Base-by-base conservation (phyloP, 2,329 filamentous ascomycete genomes). In the Paecilomyces sp. region DNA sequence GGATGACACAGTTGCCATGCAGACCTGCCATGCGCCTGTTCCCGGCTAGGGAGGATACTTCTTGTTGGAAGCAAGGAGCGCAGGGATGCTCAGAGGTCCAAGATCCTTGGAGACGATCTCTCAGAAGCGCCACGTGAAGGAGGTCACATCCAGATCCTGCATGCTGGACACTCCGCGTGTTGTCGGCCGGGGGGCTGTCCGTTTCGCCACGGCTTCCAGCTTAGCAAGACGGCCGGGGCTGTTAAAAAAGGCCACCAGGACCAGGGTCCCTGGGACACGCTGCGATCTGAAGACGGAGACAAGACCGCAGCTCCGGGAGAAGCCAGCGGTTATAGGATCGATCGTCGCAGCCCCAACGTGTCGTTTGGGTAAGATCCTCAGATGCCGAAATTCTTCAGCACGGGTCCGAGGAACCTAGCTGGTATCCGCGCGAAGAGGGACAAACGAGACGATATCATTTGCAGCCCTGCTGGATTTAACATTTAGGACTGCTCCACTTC, bases 401-500 rank as follows among this genome's bases (percentile, higher is more conserved):
- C 51, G 28, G 51, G 51, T 25, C 51, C 51, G 25, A 25, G 51
- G n/a, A 30, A 53, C 51, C 22, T 53, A 9, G 8, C 13, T 25
- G 51, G 15, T 53, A 53, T 53, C 22, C 51, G 51, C 51, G 28
- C 22, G 51, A 53, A 53, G 51, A 53, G 24, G 22, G 51, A 53
- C 15, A 22, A 53, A n/a, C 31, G 51, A 28, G 12, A 22, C 51
- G 15, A 53, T 53, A 28, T 53, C 51, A 53, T 53, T 53, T 53
- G 51, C 51, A 30, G 51, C 51, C 51, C 51, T 53, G 51, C 51
- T 28, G 51, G 51, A 53, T 53, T 53, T 53, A 53, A 53, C 51
- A 53, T 53, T 53, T 53, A 53, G 51, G 25, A 24, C 22, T 28
- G 51, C 24, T 53, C 51, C 51, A 53, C 51, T 53, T 30, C 51